Percentiles rank a stretch among this genome's conserved stretches.
Evolutionary conservation across 345 rosid genomes (phyloP).

Genomic region (Populus ilicifolia): DNA sequence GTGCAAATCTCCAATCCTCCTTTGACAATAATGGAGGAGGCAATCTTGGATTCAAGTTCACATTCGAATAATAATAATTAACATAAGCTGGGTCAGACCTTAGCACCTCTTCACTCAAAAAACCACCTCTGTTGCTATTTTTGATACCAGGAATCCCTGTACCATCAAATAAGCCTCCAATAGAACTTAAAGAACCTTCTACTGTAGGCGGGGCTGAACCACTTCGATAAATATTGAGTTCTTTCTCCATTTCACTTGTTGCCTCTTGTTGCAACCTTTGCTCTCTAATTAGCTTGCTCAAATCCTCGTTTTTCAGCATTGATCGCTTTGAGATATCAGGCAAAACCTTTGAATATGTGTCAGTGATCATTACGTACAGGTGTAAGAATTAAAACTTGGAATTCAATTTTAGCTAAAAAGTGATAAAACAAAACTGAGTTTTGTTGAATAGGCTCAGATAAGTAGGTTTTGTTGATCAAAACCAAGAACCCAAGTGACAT

Average conservation of each 20-base stretch:
- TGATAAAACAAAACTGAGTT: constrained; percentile 2
- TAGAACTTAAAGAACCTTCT: constrained; percentile 70
- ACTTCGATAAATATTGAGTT: constrained; percentile 64
- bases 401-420: constrained; percentile 1
- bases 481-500: constrained; percentile 8
- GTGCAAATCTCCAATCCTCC: constrained; percentile 78
- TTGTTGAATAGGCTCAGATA: background rate
- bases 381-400: constrained; percentile 8
- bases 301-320: constrained; percentile 50
- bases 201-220: constrained; percentile 97
- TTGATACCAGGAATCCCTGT: constrained; percentile 22
- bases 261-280: constrained; percentile 38
- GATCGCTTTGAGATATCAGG: constrained; percentile 50
- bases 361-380: constrained; percentile 26
- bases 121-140: constrained; percentile 37
- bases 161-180: constrained; percentile 58
- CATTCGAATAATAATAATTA: constrained; percentile 69
- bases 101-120: constrained; percentile 61
- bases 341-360: constrained; percentile 41
- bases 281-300: constrained; percentile 48
- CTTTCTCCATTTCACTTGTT: constrained; percentile 58
- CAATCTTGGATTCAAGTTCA: constrained; percentile 78
- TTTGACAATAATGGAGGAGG: constrained; percentile 84
- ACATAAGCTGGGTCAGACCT: constrained; percentile 77
- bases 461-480: constrained; percentile 12